Percentiles rank a stretch among this genome's conserved stretches.
Conservation (phyloP, 768 basidiomycete species). For the Pleurotus platypus region DNA sequence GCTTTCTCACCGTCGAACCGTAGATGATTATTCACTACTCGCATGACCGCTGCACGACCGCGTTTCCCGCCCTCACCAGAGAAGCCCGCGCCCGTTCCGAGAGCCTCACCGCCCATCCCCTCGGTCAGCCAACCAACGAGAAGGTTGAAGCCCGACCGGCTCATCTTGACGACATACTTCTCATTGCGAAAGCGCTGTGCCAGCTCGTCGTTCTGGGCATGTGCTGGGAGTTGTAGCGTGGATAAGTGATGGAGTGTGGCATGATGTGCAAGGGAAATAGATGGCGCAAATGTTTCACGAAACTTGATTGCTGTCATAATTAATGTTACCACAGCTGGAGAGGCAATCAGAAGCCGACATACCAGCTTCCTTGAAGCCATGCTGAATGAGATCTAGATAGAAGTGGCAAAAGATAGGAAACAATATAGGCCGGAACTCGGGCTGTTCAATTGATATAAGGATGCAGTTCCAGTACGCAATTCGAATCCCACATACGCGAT, state of each 20-base stretch:
- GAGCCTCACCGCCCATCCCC: conserved; percentile 80
- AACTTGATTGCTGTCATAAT: conserved; percentile 63
- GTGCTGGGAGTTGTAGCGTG: conserved; percentile 75
- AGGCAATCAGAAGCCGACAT: conserved; percentile 20
- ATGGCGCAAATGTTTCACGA: conserved; percentile 64
- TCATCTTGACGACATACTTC: conserved; percentile 88
- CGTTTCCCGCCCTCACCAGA: conserved; percentile 78
- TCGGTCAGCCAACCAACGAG: conserved; percentile 96
- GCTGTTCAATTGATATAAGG: conserved; percentile 41
- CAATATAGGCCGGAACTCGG: conserved; percentile 88
- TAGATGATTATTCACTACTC: conserved; percentile 91
- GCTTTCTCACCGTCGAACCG: conserved; percentile 74
- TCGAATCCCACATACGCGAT: conserved; percentile 46
- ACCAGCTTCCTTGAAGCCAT: conserved; percentile 90
- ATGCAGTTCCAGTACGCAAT: conserved; percentile 17
- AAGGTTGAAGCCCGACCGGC: conserved; percentile 86
- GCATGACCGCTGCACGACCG: conserved; percentile 86
- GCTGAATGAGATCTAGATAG: conserved; percentile 90
- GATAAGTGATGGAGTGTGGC: conserved; percentile 74
- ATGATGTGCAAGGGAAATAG: conserved; percentile 63
- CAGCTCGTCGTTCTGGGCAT: conserved; percentile 78
- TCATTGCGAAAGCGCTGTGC: conserved; percentile 86
- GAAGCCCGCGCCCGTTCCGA: conserved; percentile 77
- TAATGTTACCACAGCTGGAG: conserved; percentile 9
- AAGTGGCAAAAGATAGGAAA: conserved; percentile 98